Evolutionary conservation across 192 early-diverging fungal species (phyloP).

Genomic region (Chytriomyces sp.): DNA sequence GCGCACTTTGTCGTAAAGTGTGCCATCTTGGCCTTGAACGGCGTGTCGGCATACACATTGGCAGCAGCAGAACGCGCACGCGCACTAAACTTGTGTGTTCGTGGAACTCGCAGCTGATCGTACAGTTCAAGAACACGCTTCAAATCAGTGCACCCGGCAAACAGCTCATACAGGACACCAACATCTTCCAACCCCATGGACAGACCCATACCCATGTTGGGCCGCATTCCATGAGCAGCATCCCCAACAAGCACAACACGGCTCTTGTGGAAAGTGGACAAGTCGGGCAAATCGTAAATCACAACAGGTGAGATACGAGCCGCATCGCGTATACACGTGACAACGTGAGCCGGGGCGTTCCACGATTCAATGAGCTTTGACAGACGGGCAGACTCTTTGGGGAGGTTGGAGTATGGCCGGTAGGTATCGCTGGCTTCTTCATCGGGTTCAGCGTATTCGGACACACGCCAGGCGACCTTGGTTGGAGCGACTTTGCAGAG

Average conservation of each 20-base stretch:
- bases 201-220: neutral
- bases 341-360: neutral
- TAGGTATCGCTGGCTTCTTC: neutral
- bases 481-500: neutral
- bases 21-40: neutral
- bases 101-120: neutral
- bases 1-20: neutral
- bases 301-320: too few species aligned
- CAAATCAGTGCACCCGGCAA: neutral
- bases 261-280: too few species aligned
- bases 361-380: neutral
- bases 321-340: neutral
- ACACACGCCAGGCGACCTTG: neutral
- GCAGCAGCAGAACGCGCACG: neutral
- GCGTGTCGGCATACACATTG: neutral
- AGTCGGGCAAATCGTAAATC: too few species aligned
- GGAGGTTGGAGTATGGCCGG: neutral
- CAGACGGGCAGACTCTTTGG: slow-evolving; percentile 1
- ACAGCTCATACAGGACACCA: neutral
- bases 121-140: neutral
- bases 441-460: neutral
- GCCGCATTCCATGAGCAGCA: too few species aligned
- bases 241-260: too few species aligned
- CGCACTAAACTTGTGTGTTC: neutral
- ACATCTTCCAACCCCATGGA: neutral